phyloP scores from a whole-genome alignment of 352 stramenopile species.

The Pythium monospermum region DNA sequence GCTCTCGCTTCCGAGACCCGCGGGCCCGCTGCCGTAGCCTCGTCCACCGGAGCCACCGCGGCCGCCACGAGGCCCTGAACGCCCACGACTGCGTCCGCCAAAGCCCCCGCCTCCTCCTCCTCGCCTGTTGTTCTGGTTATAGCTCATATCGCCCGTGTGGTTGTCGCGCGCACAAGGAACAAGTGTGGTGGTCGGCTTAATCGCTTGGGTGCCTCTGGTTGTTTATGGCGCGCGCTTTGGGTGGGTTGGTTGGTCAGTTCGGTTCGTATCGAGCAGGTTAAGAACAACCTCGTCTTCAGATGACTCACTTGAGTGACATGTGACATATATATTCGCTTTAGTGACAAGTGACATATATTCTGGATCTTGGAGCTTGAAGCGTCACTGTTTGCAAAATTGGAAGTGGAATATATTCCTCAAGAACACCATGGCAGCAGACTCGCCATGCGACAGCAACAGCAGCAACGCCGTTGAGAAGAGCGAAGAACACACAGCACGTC shows the following conservation, averaged over 20 bases:
- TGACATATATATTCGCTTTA: constrained; percentile 2
- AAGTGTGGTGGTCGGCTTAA: not conserved
- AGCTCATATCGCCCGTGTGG: constrained; percentile 40
- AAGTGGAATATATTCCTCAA: too few species aligned
- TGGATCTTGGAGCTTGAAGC: not conserved
- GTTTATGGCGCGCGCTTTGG: not conserved
- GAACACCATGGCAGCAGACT: too few species aligned
- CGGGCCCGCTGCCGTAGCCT: constrained; percentile 20
- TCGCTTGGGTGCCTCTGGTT: constrained; percentile 1
- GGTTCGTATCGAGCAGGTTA: not conserved
- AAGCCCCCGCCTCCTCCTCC: constrained; percentile 48
- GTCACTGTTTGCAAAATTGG: too few species aligned
- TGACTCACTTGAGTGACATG: not conserved
- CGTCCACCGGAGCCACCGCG: constrained; percentile 35
- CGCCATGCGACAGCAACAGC: too few species aligned
- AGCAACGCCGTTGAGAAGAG: too few species aligned
- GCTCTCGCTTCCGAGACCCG: constrained; percentile 55
- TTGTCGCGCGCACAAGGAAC: not conserved
- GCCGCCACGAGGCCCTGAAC: constrained; percentile 23
- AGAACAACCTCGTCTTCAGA: not conserved
- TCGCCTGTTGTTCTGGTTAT: constrained; percentile 44
- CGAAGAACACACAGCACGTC: too few species aligned
- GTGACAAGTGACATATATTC: constrained; percentile 1
- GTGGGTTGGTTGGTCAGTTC: constrained; percentile 11
- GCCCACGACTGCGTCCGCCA: constrained; percentile 50